phyloP scores from a whole-genome alignment of 2,329 filamentous ascomycete species.

The Acrodontium crateriforme region DNA sequence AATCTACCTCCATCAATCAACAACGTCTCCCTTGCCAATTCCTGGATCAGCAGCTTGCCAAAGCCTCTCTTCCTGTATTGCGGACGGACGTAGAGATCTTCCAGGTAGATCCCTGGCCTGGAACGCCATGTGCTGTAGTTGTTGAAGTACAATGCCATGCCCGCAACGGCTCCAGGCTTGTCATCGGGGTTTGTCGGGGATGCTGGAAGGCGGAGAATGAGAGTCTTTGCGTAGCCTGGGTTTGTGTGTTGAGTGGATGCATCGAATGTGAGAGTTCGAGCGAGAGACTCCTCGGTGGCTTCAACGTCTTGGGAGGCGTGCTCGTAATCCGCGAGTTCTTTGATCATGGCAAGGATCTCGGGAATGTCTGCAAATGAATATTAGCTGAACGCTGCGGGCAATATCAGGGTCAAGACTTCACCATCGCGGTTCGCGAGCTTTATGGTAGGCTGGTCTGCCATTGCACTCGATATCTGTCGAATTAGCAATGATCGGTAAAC shows the following conservation, averaged over 20 bases:
- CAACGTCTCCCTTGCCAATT: slow-evolving; percentile 66
- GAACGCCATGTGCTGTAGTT: slow-evolving; percentile 91
- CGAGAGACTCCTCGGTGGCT: slow-evolving; percentile 62
- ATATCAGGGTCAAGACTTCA: no score
- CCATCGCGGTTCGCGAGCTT: no score
- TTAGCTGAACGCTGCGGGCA: no score
- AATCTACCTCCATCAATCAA: slow-evolving; percentile 59
- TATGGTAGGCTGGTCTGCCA: no score
- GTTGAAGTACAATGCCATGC: slow-evolving; percentile 86
- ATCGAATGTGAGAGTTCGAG: slow-evolving; percentile 66
- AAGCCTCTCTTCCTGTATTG: slow-evolving; percentile 62
- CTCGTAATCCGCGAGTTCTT: slow-evolving; percentile 79
- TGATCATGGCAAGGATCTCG: slow-evolving; percentile 67
- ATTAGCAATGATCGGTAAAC: no score
- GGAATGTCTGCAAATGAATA: no score
- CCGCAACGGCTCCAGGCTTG: slow-evolving; percentile 37
- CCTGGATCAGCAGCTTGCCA: slow-evolving; percentile 59
- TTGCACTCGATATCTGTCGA: no score
- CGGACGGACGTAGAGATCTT: slow-evolving; percentile 75
- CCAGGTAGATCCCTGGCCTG: slow-evolving; percentile 79
- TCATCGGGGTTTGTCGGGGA: slow-evolving; percentile 28
- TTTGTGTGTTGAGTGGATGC: slow-evolving; percentile 22
- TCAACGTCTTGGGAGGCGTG: slow-evolving; percentile 59
- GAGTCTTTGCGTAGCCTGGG: slow-evolving; percentile 58
- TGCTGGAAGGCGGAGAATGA: slow-evolving; percentile 40